These are phyloP conservation scores for Zizania latifolia DNA, from an alignment of 176 grass and related monocot species.

Conservation along the genomic window DNA sequence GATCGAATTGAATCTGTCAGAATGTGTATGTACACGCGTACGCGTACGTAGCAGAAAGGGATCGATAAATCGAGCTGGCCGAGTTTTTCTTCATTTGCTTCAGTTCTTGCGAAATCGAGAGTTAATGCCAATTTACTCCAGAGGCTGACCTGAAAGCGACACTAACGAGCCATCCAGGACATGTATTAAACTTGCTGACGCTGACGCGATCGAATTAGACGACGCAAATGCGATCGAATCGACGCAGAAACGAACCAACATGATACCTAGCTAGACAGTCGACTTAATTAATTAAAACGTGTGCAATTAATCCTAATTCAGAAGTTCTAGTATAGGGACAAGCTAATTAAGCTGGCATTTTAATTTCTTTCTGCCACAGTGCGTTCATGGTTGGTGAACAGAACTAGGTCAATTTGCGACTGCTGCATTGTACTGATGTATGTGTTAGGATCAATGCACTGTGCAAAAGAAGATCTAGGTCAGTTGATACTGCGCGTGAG, in stretches of 20 bases:
- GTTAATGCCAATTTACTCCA: constrained; percentile 4
- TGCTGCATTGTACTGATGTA: not conserved
- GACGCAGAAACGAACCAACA: not conserved
- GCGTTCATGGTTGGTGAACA: not conserved
- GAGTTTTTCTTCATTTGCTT: not conserved
- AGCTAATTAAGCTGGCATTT: not conserved
- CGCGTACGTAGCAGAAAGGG: not conserved
- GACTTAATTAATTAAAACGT: not conserved
- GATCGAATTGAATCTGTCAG: not conserved
- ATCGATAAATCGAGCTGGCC: not conserved
- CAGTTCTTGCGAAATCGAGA: not conserved
- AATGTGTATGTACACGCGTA: not conserved
- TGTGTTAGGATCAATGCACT: not conserved
- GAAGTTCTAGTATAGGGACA: not conserved
- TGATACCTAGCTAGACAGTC: not conserved
- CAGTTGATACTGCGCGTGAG: not conserved
- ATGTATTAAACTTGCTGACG: not conserved
- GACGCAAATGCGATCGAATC: not conserved
- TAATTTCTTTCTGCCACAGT: not conserved
- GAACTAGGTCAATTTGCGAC: too few species aligned
- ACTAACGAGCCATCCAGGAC: not conserved
- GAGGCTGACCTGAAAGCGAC: constrained; percentile 14
- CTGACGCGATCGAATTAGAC: not conserved
- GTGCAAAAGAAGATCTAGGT: not conserved
- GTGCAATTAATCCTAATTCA: not conserved